phyloP scores from a whole-genome alignment of 345 rosid genomes.

The Pugionium dolabratum region DNA sequence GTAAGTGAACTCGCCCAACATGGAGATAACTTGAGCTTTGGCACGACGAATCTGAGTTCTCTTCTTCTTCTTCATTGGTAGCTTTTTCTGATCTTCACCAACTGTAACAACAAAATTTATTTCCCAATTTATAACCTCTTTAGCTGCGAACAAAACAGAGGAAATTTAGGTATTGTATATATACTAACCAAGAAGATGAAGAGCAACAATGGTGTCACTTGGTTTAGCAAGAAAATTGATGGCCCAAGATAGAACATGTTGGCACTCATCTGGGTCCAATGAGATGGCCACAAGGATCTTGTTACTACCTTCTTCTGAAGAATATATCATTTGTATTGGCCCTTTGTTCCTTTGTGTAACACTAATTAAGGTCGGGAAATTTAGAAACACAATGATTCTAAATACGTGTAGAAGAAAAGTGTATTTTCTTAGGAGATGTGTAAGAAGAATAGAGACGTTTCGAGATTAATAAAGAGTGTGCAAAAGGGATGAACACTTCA shows the following conservation, averaged over 20 bases:
- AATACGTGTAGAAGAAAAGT: slow-evolving; percentile 29
- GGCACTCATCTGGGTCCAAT: slow-evolving; percentile 58
- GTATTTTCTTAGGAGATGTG: not conserved
- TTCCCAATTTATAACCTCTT: not conserved
- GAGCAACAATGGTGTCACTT: slow-evolving; percentile 67
- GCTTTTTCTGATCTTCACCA: slow-evolving; percentile 55
- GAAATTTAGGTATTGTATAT: not conserved
- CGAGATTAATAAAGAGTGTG: slow-evolving; percentile 37
- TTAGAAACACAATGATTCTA: slow-evolving; percentile 31
- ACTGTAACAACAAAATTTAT: slow-evolving; percentile 34
- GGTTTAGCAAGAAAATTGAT: slow-evolving; percentile 73
- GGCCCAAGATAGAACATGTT: slow-evolving; percentile 79
- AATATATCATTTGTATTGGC: slow-evolving; percentile 47
- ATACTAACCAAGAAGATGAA: slow-evolving; percentile 68
- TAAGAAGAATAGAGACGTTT: slow-evolving; percentile 30
- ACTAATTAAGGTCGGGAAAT: slow-evolving; percentile 8
- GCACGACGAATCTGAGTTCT: slow-evolving; percentile 62
- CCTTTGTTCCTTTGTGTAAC: slow-evolving; percentile 6
- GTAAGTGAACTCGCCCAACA: slow-evolving; percentile 72
- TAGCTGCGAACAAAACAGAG: not conserved
- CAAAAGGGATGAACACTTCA: slow-evolving; percentile 39
- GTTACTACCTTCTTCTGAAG: slow-evolving; percentile 42
- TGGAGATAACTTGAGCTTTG: slow-evolving; percentile 79
- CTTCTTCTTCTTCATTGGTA: slow-evolving; percentile 39
- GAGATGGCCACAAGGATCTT: slow-evolving; percentile 77